Percentiles rank a stretch among this genome's conserved stretches.
phyloP scores from a whole-genome alignment of 306 rosid genomes.

The Echinosophora koreensis region DNA sequence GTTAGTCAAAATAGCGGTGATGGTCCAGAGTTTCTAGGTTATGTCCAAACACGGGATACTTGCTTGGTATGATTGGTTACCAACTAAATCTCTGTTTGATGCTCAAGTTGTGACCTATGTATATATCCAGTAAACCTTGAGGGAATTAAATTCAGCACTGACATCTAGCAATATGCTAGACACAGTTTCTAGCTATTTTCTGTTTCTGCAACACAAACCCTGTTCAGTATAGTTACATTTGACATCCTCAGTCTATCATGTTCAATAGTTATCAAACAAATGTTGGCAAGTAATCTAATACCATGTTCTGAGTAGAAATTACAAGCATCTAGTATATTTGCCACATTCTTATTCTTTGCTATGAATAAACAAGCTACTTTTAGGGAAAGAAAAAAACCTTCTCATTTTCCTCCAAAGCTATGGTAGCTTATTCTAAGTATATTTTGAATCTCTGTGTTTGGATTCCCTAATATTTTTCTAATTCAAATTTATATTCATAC shows the following conservation, averaged over 20 bases:
- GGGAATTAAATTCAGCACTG: not conserved
- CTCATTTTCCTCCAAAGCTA: not conserved
- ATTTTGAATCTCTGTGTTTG: too few relatives aligned
- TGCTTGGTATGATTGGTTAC: not conserved
- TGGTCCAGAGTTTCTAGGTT: not conserved
- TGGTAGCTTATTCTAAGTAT: not conserved
- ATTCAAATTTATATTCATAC: not conserved
- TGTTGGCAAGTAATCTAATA: not conserved
- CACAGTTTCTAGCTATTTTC: not conserved
- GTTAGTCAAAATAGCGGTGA: not conserved
- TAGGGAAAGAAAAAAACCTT: not conserved
- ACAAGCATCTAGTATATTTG: not conserved
- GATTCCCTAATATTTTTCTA: not conserved
- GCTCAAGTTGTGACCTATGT: not conserved
- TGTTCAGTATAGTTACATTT: not conserved
- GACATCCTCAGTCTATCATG: not conserved
- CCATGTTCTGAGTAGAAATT: not conserved
- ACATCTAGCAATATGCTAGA: not conserved
- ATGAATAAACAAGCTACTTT: not conserved
- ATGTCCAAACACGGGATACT: not conserved
- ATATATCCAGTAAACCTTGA: not conserved
- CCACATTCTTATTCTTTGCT: not conserved
- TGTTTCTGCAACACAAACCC: not conserved
- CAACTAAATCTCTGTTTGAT: not conserved
- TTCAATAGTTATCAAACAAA: not conserved